Base-by-base conservation (phyloP, 192 early-diverging fungal species). In the Podila epicladia region DNA sequence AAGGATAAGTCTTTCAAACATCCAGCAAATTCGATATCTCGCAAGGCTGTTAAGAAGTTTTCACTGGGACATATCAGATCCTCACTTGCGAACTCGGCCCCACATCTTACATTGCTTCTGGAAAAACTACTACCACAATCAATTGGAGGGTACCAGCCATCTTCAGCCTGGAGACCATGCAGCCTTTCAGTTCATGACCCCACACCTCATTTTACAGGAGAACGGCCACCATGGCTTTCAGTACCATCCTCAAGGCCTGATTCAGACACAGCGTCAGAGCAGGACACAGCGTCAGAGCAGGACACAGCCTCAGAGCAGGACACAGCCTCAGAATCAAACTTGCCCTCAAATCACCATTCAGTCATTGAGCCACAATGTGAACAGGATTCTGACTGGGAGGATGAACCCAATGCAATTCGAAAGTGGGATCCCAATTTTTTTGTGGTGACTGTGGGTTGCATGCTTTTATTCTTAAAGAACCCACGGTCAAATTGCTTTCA, bases 21-120 rank as follows among this genome's bases (percentile, higher is more conserved):
- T 37, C 65, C 65, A 57, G 51, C 65, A 67, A 57, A 67, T n/a
- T 67, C 65, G 24, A 67, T 67, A 33, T 35, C 9, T 32, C 65
- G 51, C 53, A 67, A 67, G 20, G 15, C 65, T n/a, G 58, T 67
- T 8, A 53, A 33, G 48, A 15, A 13, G 8, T 67, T 67, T 57
- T 57, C 49, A 12, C 65, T 67, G 51, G 51, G 31, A 8, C 15
- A 32, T 57, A 31, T 67, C 26, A 2, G 53, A 58, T 67, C 65
- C 17, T 67, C 65, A 3, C 65, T 67, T 28, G 20, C 20, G n/a
- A 12, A 19, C 6, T 57, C 51, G 9, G 65, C 65, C 0, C 65
- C 65, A 67, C 51, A 67, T 35, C 65, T 67, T 29, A 57, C 31
- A n/a, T 29, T 29, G 22, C 65, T 67, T 67, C 51, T 67, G 20